Evolutionary conservation across 2,329 filamentous ascomycete species (phyloP).

Genomic region (Neonectria neomacrospora): DNA sequence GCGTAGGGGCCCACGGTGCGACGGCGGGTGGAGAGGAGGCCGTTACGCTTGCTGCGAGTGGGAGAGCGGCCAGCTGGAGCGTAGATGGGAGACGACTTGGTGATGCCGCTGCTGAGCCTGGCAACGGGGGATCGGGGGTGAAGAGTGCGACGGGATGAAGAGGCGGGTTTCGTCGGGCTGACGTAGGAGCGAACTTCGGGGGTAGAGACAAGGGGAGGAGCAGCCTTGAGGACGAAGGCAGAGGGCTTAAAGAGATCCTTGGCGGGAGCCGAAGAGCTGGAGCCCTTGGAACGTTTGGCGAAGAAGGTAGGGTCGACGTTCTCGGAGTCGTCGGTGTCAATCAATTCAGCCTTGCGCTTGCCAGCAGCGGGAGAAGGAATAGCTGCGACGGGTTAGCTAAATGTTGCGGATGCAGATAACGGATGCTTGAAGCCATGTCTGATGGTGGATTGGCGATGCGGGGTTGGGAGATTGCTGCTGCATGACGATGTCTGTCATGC

Average conservation of each 20-base stretch:
- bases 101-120: conserved; percentile 56
- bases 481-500: conserved; percentile 16
- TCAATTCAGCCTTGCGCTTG: conserved; percentile 69
- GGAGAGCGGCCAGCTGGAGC: conserved; percentile 86
- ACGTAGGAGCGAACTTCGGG: conserved; percentile 45
- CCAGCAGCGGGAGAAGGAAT: conserved; percentile 52
- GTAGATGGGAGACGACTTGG: conserved; percentile 65
- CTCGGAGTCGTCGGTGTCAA: conserved; percentile 66
- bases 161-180: conserved; percentile 47
- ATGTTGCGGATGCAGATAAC: neutral
- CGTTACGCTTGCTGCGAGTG: conserved; percentile 73
- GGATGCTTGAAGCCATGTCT: neutral
- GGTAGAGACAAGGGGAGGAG: conserved; percentile 47
- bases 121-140: conserved; percentile 64
- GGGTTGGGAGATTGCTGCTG: conserved; percentile 23
- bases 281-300: conserved; percentile 69
- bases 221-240: conserved; percentile 57
- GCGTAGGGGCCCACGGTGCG: conserved; percentile 70
- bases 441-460: conserved; percentile 6
- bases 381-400: conserved; percentile 49
- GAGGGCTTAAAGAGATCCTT: conserved; percentile 63
- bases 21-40: conserved; percentile 75
- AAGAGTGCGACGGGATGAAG: conserved; percentile 57
- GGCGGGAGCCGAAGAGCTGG: conserved; percentile 51
- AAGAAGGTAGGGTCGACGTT: conserved; percentile 68